Conservation (phyloP, 2,329 filamentous ascomycete genomes). For the Penicillium sp. region DNA sequence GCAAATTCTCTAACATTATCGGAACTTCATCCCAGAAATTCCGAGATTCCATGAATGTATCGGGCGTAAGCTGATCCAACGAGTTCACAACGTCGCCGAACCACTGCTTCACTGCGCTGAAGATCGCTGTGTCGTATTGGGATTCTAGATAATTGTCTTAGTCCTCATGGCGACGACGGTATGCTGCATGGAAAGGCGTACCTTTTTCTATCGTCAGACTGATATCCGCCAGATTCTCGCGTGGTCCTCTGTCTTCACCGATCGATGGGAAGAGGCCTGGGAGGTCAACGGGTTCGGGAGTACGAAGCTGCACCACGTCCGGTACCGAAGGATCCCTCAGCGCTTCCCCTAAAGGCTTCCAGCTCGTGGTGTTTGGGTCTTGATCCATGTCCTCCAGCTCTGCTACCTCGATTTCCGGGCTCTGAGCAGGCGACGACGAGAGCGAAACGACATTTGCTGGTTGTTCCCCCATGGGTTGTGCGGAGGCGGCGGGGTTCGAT, state of each 20-base stretch:
- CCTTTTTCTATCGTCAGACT: slow-evolving; percentile 43
- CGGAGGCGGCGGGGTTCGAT: slow-evolving; percentile 23
- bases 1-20: slow-evolving; percentile 43
- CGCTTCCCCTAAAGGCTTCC: slow-evolving; percentile 45
- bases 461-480: slow-evolving; percentile 25
- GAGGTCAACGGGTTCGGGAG: slow-evolving; percentile 33
- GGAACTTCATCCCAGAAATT: slow-evolving; percentile 54
- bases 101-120: slow-evolving; percentile 49
- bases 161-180: neutral
- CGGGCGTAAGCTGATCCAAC: slow-evolving; percentile 40
- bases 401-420: slow-evolving; percentile 55
- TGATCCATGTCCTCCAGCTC: slow-evolving; percentile 56
- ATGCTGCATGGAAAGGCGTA: slow-evolving; percentile 25
- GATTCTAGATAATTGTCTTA: slow-evolving; percentile 30
- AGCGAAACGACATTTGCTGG: slow-evolving; percentile 43
- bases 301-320: slow-evolving; percentile 42
- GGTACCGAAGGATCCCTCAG: slow-evolving; percentile 36
- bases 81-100: slow-evolving; percentile 43
- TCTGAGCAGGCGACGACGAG: slow-evolving; percentile 49
- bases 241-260: slow-evolving; percentile 30
- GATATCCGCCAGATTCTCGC: slow-evolving; percentile 42
- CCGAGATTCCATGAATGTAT: slow-evolving; percentile 43
- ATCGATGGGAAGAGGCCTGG: slow-evolving; percentile 45
- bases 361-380: slow-evolving; percentile 50
- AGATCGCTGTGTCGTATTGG: slow-evolving; percentile 35